A percentile compares a stretch with the other conserved stretches of the same genome.
These are phyloP conservation scores for Globisporangium emineosum DNA, from an alignment of 352 stramenopile genomes.

Conservation along the genomic window DNA sequence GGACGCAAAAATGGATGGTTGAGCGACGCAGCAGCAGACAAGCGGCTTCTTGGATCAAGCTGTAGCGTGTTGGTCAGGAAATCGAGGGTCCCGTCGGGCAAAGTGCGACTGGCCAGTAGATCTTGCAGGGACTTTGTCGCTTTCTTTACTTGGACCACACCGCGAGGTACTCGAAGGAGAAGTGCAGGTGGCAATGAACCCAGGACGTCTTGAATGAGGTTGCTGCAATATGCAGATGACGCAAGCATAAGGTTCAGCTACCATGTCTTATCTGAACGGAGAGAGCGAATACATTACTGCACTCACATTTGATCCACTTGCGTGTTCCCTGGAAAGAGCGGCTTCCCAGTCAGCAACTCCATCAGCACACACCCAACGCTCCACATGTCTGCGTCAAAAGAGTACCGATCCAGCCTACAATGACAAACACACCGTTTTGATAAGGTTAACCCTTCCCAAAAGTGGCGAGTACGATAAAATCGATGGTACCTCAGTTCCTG, in stretches of 20 bases:
- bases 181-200: constrained; percentile 48
- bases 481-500: constrained; percentile 64
- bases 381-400: constrained; percentile 82
- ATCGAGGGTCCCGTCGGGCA: constrained; percentile 64
- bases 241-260: not conserved
- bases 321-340: constrained; percentile 70
- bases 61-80: constrained; percentile 62
- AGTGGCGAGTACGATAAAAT: too few relatives aligned
- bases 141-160: constrained; percentile 32
- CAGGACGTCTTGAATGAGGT: constrained; percentile 70
- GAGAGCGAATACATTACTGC: not conserved
- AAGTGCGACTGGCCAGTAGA: constrained; percentile 32
- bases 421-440: not conserved
- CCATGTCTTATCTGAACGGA: too few relatives aligned
- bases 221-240: constrained; percentile 28
- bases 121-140: constrained; percentile 45
- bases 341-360: constrained; percentile 70
- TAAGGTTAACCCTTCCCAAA: not conserved
- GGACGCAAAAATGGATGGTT: constrained; percentile 53
- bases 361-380: constrained; percentile 75
- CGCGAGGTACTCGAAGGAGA: constrained; percentile 48
- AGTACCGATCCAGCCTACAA: constrained; percentile 69
- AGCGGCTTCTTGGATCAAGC: constrained; percentile 52
- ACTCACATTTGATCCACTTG: constrained; percentile 80
- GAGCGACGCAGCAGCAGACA: constrained; percentile 50